These are phyloP conservation scores for Sporothrix protearum DNA, from an alignment of 2,329 filamentous ascomycete genomes.

Conservation along the genomic window DNA sequence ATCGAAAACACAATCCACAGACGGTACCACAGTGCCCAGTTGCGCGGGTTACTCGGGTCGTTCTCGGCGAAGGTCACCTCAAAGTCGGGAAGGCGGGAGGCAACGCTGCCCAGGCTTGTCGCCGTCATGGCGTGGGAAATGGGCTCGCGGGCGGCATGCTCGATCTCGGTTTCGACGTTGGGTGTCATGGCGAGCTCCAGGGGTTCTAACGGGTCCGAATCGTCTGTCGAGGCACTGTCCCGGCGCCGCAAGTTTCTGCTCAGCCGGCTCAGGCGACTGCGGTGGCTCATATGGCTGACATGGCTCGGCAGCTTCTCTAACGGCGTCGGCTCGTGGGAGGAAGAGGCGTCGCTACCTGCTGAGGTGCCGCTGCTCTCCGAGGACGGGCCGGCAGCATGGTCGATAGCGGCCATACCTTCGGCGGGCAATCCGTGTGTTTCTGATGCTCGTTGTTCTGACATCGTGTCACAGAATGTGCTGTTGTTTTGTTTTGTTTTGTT, in stretches of 20 bases:
- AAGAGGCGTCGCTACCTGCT: conserved; percentile 10
- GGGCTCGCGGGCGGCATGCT: conserved; percentile 36
- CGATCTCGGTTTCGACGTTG: conserved; percentile 25
- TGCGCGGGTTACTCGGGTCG: conserved; percentile 60
- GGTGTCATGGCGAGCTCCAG: conserved; percentile 29
- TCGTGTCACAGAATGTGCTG: neutral
- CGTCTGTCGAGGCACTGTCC: conserved; percentile 22
- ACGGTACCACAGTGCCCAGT: conserved; percentile 58
- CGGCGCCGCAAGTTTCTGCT: conserved; percentile 13
- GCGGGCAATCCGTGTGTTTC: neutral
- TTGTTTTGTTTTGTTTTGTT: neutral
- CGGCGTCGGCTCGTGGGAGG: conserved; percentile 8
- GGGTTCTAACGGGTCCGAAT: conserved; percentile 28
- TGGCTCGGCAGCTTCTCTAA: conserved; percentile 15
- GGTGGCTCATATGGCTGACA: conserved; percentile 13
- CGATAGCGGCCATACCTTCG: neutral
- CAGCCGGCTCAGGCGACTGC: neutral
- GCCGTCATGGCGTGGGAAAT: conserved; percentile 39
- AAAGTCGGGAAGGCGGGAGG: conserved; percentile 51
- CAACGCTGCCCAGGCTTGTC: conserved; percentile 40
- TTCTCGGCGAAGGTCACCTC: conserved; percentile 65
- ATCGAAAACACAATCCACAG: conserved; percentile 41
- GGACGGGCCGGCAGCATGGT: conserved; percentile 4
- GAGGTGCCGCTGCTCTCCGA: neutral
- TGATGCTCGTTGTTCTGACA: conserved; percentile 12